Conservation (phyloP, 2,329 filamentous ascomycete genomes). For the Hirsutella rhossiliensis region DNA sequence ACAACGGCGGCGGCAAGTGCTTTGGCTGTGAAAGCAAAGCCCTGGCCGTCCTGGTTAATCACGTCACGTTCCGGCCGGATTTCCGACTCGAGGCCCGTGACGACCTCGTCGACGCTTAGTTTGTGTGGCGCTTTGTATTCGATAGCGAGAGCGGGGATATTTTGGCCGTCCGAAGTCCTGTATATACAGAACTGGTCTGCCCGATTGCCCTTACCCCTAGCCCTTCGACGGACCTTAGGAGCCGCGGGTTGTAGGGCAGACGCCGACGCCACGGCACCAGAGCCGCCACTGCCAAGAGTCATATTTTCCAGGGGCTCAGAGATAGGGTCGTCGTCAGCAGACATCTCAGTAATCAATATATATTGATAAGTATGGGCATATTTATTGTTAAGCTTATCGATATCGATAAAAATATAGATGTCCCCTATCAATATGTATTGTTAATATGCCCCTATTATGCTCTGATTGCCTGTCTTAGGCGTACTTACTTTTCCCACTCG, state of each 20-base stretch:
- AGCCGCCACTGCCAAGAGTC: conserved; percentile 3
- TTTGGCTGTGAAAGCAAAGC: conserved; percentile 15
- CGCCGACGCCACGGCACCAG: not conserved
- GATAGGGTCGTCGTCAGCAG: conserved; percentile 9
- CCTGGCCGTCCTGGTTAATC: conserved; percentile 19
- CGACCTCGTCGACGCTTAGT: conserved; percentile 17
- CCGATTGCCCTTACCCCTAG: conserved; percentile 15
- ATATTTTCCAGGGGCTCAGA: conserved; percentile 13
- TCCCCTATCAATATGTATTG: too few species aligned
- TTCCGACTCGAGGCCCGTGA: conserved; percentile 19
- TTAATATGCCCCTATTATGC: too few species aligned
- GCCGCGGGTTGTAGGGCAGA: too few species aligned
- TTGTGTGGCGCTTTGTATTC: too few species aligned
- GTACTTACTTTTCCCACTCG: too few species aligned
- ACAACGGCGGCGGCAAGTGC: conserved; percentile 22
- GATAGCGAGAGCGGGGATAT: not conserved
- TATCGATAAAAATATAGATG: too few species aligned
- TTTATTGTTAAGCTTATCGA: too few species aligned
- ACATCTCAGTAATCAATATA: too few species aligned
- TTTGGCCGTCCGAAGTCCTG: conserved; percentile 1
- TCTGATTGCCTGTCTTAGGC: too few species aligned
- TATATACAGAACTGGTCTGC: conserved; percentile 20
- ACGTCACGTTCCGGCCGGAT: conserved; percentile 19
- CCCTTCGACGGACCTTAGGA: conserved; percentile 6
- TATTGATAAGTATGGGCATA: too few species aligned